phyloP scores from a whole-genome alignment of 2,329 filamentous ascomycete genomes.

The Fusarium sp. region DNA sequence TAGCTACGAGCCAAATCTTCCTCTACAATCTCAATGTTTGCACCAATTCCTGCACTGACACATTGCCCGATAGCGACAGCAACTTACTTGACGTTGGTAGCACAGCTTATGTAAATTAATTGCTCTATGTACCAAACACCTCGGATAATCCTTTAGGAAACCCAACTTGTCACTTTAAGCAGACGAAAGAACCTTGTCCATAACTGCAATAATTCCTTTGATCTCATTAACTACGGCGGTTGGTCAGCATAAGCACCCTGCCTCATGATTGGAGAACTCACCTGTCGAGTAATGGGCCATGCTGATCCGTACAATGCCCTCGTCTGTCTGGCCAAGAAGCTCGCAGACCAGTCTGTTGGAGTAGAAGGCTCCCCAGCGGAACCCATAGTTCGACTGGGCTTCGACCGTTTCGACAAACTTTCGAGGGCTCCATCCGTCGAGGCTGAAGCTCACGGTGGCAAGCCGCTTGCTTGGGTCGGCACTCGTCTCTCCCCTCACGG shows the following conservation, averaged over 20 bases:
- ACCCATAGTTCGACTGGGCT: not conserved
- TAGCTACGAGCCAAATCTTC: not conserved
- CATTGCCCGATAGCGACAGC: not conserved
- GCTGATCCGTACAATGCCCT: not conserved
- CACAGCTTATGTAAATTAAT: not conserved
- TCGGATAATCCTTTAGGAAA: not conserved
- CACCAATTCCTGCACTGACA: not conserved
- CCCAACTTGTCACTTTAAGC: not conserved
- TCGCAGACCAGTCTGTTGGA: not conserved
- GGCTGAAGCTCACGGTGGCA: not conserved
- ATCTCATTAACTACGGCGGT: not conserved
- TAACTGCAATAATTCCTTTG: not conserved
- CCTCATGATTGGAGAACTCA: not conserved
- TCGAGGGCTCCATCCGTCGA: not conserved
- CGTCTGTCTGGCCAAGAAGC: not conserved
- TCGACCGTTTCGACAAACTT: not conserved
- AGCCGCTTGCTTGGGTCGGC: not conserved
- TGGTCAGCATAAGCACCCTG: not conserved
- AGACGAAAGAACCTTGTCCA: not conserved
- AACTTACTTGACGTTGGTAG: not conserved
- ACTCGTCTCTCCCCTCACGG: not conserved
- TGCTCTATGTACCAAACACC: not conserved
- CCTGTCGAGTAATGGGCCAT: not conserved
- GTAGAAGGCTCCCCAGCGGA: not conserved
- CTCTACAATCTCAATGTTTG: not conserved